Percentiles rank a stretch among this genome's conserved stretches.
phyloP scores from a whole-genome alignment of 2,329 filamentous ascomycete species.

The Aspergillus sergii region DNA sequence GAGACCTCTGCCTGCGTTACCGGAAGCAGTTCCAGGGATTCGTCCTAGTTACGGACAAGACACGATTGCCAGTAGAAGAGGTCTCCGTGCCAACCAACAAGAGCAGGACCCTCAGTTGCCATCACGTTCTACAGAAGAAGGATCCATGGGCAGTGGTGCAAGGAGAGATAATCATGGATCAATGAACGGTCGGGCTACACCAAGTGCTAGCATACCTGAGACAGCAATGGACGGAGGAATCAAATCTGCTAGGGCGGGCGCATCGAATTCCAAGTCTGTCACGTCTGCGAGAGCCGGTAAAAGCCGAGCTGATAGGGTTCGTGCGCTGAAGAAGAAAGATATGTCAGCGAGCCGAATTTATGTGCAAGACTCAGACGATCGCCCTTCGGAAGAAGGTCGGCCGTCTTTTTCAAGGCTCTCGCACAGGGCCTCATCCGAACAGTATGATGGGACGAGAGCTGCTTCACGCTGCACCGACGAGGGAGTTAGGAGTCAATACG shows the following conservation, averaged over 20 bases:
- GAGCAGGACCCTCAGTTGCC: not conserved
- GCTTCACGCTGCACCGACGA: not conserved
- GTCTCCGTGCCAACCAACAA: not conserved
- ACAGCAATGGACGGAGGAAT: constrained; percentile 1
- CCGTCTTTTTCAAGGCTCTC: not conserved
- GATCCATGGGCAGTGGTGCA: not conserved
- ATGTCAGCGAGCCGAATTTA: constrained; percentile 27
- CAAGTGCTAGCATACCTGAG: not conserved
- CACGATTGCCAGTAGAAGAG: not conserved
- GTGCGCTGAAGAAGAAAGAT: constrained; percentile 32
- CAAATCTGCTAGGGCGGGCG: constrained; percentile 4
- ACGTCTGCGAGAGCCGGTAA: constrained; percentile 19
- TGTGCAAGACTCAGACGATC: constrained; percentile 14
- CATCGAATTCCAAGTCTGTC: constrained; percentile 6
- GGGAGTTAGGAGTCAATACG: not conserved
- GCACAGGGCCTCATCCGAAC: not conserved
- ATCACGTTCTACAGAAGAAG: not conserved
- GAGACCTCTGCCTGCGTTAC: constrained; percentile 37
- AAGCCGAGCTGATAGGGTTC: constrained; percentile 28
- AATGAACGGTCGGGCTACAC: not conserved
- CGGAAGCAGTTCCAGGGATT: constrained; percentile 20
- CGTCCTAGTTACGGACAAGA: constrained; percentile 12
- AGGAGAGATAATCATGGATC: not conserved
- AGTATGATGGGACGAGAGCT: not conserved
- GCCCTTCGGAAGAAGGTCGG: constrained; percentile 3